Percentiles rank a stretch among this genome's conserved stretches.
Evolutionary conservation across 73 alveolate genomes (phyloP).

Genomic region (Paramecium sonneborni): DNA sequence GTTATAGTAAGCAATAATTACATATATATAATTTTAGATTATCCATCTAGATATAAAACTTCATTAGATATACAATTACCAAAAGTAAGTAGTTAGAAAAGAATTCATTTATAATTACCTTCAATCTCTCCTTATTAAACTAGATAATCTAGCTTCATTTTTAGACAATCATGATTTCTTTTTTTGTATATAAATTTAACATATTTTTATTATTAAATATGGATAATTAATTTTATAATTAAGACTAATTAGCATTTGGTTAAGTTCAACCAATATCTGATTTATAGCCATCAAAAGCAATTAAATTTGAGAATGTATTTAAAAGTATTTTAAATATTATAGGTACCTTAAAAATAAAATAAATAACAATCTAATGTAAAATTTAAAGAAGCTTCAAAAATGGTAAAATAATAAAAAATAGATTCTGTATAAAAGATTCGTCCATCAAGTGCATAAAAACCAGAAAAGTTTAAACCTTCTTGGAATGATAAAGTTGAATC

Average conservation of each 20-base stretch:
- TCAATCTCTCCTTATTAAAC: neutral
- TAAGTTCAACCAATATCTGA: neutral
- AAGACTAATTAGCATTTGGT: neutral
- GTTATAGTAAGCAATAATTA: neutral
- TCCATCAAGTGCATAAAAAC: neutral
- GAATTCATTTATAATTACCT: conserved; percentile 1
- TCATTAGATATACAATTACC: neutral
- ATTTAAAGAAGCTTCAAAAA: neutral
- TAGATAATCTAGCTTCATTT: neutral
- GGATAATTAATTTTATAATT: neutral
- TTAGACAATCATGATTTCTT: neutral
- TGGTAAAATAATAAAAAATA: neutral
- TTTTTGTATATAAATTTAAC: neutral
- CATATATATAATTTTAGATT: neutral
- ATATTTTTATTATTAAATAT: neutral
- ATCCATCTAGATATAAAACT: neutral
- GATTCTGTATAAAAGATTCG: neutral
- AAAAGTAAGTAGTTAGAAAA: neutral
- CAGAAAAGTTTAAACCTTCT: neutral
- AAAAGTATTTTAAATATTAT: neutral
- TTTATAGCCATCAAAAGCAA: neutral
- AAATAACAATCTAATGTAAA: neutral
- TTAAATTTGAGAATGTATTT: neutral
- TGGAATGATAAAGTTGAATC: conserved; percentile 41
- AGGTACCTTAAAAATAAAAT: neutral